phyloP scores from a whole-genome alignment of 2,329 filamentous ascomycete species.

The Talaromyces albobiverticillius region DNA sequence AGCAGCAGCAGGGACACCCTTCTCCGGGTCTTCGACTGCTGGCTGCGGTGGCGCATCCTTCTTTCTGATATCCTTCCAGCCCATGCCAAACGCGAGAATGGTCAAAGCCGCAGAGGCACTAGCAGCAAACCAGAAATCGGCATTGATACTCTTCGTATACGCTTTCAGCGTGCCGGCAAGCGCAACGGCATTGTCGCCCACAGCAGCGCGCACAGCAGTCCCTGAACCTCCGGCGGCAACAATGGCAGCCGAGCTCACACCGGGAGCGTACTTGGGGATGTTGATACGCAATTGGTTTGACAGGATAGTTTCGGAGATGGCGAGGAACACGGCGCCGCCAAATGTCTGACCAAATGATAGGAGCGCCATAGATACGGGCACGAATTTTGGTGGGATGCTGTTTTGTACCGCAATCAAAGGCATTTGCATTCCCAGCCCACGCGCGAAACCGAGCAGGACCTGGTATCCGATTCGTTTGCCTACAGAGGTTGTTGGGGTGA shows the following conservation, averaged over 20 bases:
- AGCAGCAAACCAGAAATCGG: slow-evolving; percentile 13
- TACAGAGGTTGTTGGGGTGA: slow-evolving; percentile 22
- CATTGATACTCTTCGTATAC: slow-evolving; percentile 13
- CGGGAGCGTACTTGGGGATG: slow-evolving; percentile 26
- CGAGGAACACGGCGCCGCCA: slow-evolving; percentile 36
- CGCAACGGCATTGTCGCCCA: background rate
- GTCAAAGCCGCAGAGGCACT: background rate
- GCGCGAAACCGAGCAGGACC: slow-evolving; percentile 19
- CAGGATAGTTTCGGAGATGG: slow-evolving; percentile 38
- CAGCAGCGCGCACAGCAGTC: slow-evolving; percentile 35
- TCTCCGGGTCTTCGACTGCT: background rate
- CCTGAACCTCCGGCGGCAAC: slow-evolving; percentile 36
- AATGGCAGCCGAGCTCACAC: slow-evolving; percentile 26
- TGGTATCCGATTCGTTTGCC: slow-evolving; percentile 26
- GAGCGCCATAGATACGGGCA: slow-evolving; percentile 34
- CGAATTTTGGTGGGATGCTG: slow-evolving; percentile 27
- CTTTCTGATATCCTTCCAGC: slow-evolving; percentile 17
- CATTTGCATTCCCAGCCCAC: slow-evolving; percentile 27
- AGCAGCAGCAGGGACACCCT: background rate
- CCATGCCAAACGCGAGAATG: slow-evolving; percentile 6
- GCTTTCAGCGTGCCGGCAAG: slow-evolving; percentile 4
- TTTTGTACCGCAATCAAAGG: slow-evolving; percentile 35
- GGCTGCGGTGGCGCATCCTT: slow-evolving; percentile 7
- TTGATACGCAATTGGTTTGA: slow-evolving; percentile 31
- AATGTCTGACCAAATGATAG: slow-evolving; percentile 37